These are phyloP conservation scores for Fraxinus velutina DNA, from an alignment of 305 asterid species.

Conservation along the genomic window DNA sequence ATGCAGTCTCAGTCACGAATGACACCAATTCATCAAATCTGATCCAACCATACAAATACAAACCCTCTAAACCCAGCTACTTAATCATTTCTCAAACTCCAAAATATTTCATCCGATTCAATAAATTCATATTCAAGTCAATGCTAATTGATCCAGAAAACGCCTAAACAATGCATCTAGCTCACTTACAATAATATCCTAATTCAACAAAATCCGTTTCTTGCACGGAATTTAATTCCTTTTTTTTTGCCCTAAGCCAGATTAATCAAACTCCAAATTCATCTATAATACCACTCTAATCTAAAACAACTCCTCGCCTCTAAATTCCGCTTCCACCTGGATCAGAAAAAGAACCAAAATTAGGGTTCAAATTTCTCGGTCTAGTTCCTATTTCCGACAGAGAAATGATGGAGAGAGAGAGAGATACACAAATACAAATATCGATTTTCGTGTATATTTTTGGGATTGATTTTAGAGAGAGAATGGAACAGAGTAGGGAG, in stretches of 20 bases:
- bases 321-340: constrained; percentile 21
- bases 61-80: constrained; percentile 15
- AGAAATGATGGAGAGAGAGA: constrained; percentile 21
- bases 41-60: constrained; percentile 12
- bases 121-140: constrained; percentile 27
- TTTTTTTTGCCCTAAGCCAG: constrained; percentile 28
- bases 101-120: constrained; percentile 30
- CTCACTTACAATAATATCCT: constrained; percentile 28
- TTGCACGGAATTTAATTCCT: constrained; percentile 16
- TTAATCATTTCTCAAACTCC: constrained; percentile 8
- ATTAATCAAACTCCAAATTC: constrained; percentile 31
- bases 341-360: constrained; percentile 24
- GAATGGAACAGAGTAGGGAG: not conserved
- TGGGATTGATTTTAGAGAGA: constrained; percentile 26
- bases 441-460: constrained; percentile 14
- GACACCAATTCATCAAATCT: constrained; percentile 17
- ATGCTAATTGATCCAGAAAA: constrained; percentile 13
- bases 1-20: constrained; percentile 23
- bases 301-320: constrained; percentile 26
- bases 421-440: constrained; percentile 5
- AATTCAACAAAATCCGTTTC: constrained; percentile 25
- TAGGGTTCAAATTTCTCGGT: constrained; percentile 32
- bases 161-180: constrained; percentile 17
- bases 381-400: constrained; percentile 31
- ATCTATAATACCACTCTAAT: constrained; percentile 30